phyloP scores from a whole-genome alignment of 78 protist species.

The Guillardia theta region DNA sequence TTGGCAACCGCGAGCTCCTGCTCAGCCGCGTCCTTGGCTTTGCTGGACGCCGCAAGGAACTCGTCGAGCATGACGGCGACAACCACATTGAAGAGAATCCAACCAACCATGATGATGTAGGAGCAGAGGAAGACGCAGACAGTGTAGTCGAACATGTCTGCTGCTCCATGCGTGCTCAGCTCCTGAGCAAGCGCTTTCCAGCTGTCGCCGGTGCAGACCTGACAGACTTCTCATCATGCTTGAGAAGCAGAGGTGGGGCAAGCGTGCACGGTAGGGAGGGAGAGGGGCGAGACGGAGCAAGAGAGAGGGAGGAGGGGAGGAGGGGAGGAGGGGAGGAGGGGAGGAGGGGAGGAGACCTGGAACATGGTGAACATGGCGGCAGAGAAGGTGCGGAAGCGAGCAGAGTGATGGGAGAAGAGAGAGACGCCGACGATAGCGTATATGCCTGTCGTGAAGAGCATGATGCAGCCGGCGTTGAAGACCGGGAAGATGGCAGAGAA shows the following conservation, averaged over 20 bases:
- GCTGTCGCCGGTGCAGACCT: neutral
- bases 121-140: neutral
- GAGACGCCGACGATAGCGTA: neutral
- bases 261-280: too few species aligned
- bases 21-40: neutral
- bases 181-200: neutral
- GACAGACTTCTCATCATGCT: neutral
- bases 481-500: neutral
- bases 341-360: too few species aligned
- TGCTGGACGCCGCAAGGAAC: neutral
- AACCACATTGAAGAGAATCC: neutral
- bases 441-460: neutral
- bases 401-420: too few species aligned
- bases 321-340: too few species aligned
- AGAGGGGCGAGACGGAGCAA: too few species aligned
- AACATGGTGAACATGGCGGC: too few species aligned
- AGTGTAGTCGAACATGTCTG: neutral
- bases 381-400: too few species aligned
- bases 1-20: neutral
- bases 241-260: too few species aligned
- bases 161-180: neutral
- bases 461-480: neutral
- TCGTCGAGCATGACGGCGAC: constrained; percentile 1
- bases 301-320: too few species aligned
- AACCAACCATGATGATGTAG: neutral